Conservation (phyloP, 768 basidiomycete species). For the Russula sp. region DNA sequence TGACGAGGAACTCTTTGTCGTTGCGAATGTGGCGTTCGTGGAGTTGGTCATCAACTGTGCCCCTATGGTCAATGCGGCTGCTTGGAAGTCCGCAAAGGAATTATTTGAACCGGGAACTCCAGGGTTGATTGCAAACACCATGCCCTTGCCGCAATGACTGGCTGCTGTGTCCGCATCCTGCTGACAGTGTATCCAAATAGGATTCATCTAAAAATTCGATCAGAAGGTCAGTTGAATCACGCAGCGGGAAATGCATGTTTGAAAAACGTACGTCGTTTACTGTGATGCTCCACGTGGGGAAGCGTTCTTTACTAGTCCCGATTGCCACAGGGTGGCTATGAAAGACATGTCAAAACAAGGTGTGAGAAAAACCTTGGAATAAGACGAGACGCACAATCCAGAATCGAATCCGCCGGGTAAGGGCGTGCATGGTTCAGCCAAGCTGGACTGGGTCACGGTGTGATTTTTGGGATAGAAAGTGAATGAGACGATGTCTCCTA, state of each 20-base stretch:
- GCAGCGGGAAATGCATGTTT: background rate
- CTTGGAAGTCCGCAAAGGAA: constrained; percentile 8
- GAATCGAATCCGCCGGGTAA: constrained; percentile 45
- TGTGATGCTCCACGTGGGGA: constrained; percentile 20
- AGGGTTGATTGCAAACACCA: constrained; percentile 29
- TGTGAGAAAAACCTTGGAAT: background rate
- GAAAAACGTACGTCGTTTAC: constrained; percentile 23
- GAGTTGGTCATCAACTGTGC: background rate
- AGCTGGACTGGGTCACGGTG: constrained; percentile 50
- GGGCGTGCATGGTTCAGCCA: constrained; percentile 40
- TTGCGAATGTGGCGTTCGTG: background rate
- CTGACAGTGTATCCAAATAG: constrained; percentile 26
- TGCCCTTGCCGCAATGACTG: constrained; percentile 24
- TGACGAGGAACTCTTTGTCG: background rate
- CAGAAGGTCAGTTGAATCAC: background rate
- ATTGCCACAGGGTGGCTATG: constrained; percentile 25
- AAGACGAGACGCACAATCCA: constrained; percentile 41
- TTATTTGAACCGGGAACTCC: background rate
- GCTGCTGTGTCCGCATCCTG: constrained; percentile 15
- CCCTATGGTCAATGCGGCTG: background rate
- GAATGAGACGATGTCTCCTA: constrained; percentile 43
- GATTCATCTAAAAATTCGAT: constrained; percentile 5
- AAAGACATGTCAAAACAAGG: background rate
- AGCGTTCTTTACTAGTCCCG: constrained; percentile 2
- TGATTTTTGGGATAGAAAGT: constrained; percentile 49